Conservation (phyloP, 768 basidiomycete species). For the Tricholoma furcatifolium region DNA sequence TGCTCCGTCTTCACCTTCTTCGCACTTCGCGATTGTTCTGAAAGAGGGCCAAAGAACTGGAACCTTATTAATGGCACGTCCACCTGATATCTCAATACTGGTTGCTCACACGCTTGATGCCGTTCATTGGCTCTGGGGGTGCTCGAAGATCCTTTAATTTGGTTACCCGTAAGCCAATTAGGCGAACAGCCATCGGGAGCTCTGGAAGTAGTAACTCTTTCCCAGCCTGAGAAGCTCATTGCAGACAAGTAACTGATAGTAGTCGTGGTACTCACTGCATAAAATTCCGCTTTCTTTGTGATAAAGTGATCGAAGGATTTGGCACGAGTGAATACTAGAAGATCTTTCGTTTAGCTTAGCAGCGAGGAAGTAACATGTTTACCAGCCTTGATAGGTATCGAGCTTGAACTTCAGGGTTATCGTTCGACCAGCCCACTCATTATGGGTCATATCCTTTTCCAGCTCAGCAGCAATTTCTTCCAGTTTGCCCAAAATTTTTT, state of each 20-base stretch:
- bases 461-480: constrained; percentile 81
- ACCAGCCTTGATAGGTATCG: constrained; percentile 78
- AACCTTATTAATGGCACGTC: neutral
- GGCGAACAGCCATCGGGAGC: constrained; percentile 72
- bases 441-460: constrained; percentile 73
- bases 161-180: constrained; percentile 87
- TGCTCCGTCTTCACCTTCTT: constrained; percentile 32
- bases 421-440: constrained; percentile 84
- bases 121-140: constrained; percentile 35
- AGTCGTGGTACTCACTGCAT: constrained; percentile 48
- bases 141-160: constrained; percentile 82
- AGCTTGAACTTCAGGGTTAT: constrained; percentile 93
- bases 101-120: constrained; percentile 70
- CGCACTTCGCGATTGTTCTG: constrained; percentile 39
- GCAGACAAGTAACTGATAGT: constrained; percentile 4
- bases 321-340: constrained; percentile 75
- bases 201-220: constrained; percentile 81
- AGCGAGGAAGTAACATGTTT: neutral
- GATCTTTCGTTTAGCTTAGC: neutral
- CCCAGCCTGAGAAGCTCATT: constrained; percentile 52
- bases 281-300: constrained; percentile 76
- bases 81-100: neutral
- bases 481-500: constrained; percentile 71
- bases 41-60: constrained; percentile 58
- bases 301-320: constrained; percentile 78